Conservation (phyloP, 2,329 filamentous ascomycete genomes). For the Arthrobotrys pseudoclavata region DNA sequence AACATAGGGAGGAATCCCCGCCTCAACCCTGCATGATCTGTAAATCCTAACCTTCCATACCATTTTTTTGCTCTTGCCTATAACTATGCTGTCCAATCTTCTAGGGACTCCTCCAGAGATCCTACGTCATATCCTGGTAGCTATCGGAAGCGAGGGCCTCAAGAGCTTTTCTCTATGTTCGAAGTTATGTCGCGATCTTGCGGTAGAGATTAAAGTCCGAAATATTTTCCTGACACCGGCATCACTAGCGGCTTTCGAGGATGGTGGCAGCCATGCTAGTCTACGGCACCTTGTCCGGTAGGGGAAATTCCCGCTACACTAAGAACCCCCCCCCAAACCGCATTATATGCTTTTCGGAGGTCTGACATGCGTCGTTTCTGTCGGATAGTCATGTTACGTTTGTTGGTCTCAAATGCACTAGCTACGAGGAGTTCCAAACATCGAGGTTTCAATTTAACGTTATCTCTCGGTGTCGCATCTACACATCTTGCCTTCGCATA, state of each 20-base stretch:
- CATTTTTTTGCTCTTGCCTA: conserved; percentile 16
- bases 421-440: conserved; percentile 25
- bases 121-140: conserved; percentile 25
- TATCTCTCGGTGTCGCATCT: conserved; percentile 16
- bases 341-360: conserved; percentile 21
- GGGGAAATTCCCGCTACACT: conserved; percentile 16
- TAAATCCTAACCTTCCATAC: conserved; percentile 26
- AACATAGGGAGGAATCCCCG: conserved; percentile 24
- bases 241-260: conserved; percentile 31
- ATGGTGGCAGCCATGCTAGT: conserved; percentile 26
- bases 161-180: conserved; percentile 40
- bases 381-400: conserved; percentile 27
- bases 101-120: conserved; percentile 27
- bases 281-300: conserved; percentile 24
- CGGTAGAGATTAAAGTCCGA: conserved; percentile 19
- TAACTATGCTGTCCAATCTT: conserved; percentile 24
- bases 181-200: conserved; percentile 34
- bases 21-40: conserved; percentile 18
- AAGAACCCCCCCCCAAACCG: conserved; percentile 5
- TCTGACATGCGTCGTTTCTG: conserved; percentile 21
- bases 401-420: conserved; percentile 27
- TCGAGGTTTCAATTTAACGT: conserved; percentile 23
- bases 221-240: conserved; percentile 15
- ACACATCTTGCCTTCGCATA: conserved; percentile 21
- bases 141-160: conserved; percentile 32